phyloP scores from a whole-genome alignment of 345 rosid genomes.

The Citrus medica region DNA sequence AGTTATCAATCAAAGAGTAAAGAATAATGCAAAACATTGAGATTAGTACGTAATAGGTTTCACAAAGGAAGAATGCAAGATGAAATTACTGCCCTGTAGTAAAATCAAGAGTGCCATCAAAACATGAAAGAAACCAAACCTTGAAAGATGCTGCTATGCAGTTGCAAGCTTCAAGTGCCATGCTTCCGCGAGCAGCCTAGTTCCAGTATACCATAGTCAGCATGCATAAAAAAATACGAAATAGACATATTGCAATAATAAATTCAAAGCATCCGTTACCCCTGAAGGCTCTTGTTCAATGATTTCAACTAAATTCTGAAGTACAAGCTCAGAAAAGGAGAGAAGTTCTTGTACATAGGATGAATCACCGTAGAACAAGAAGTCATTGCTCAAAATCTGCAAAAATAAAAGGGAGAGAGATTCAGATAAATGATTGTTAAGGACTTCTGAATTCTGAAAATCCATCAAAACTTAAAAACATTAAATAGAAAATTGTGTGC shows the following conservation, averaged over 20 bases:
- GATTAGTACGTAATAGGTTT: background rate
- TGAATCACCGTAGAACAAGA: slow-evolving; percentile 58
- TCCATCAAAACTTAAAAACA: background rate
- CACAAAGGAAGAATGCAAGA: background rate
- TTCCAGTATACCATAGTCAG: slow-evolving; percentile 24
- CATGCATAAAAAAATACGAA: background rate
- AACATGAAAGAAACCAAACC: slow-evolving; percentile 32
- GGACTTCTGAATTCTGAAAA: background rate
- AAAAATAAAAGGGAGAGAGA: slow-evolving; percentile 1
- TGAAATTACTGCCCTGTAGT: background rate
- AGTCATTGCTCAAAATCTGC: slow-evolving; percentile 63
- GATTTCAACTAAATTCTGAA: slow-evolving; percentile 45
- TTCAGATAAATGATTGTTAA: background rate
- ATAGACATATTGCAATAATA: background rate
- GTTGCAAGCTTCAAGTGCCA: slow-evolving; percentile 95
- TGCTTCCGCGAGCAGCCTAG: slow-evolving; percentile 61
- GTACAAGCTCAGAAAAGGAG: slow-evolving; percentile 35
- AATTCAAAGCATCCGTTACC: slow-evolving; percentile 29
- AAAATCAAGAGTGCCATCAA: background rate
- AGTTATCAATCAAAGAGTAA: background rate
- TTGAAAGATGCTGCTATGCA: slow-evolving; percentile 62
- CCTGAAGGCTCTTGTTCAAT: slow-evolving; percentile 63
- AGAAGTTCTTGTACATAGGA: slow-evolving; percentile 59
- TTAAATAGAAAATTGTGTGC: background rate
- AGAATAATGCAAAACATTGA: background rate